Evolutionary conservation across 75 land plant genomes (phyloP).

Genomic region (Pinus albicaulis): DNA sequence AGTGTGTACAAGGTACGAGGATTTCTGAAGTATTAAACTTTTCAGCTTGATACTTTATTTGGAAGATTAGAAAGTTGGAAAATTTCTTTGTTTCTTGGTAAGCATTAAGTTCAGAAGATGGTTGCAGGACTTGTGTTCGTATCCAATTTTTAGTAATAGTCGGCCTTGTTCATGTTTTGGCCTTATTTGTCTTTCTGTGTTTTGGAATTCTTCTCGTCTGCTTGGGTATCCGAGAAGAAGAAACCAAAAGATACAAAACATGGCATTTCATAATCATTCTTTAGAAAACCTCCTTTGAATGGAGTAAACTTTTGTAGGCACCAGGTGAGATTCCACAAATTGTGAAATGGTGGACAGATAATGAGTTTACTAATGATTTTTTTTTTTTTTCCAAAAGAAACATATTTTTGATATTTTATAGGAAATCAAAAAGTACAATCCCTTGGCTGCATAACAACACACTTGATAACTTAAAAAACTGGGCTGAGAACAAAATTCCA

Average conservation of each 20-base stretch:
- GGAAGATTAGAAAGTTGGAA: neutral
- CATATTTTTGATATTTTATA: no score
- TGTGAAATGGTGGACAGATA: neutral
- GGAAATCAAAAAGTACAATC: no score
- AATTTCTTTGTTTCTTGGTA: no score
- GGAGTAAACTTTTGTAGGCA: neutral
- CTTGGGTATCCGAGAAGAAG: neutral
- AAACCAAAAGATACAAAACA: no score
- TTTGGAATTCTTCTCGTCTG: neutral
- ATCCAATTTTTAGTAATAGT: neutral
- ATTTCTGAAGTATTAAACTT: neutral
- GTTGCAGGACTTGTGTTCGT: neutral
- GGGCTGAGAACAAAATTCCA: no score
- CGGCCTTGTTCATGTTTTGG: neutral
- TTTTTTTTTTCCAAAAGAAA: no score
- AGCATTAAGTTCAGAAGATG: neutral
- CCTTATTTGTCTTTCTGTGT: neutral
- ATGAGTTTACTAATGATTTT: neutral
- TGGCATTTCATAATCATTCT: no score
- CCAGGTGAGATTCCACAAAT: neutral
- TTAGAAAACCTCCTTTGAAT: neutral
- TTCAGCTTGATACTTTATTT: neutral
- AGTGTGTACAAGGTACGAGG: conserved; percentile 46
- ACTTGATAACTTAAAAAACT: no score
- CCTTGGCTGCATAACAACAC: no score